Base-by-base conservation (phyloP, 768 basidiomycete species). In the Xanthoconium purpureum region DNA sequence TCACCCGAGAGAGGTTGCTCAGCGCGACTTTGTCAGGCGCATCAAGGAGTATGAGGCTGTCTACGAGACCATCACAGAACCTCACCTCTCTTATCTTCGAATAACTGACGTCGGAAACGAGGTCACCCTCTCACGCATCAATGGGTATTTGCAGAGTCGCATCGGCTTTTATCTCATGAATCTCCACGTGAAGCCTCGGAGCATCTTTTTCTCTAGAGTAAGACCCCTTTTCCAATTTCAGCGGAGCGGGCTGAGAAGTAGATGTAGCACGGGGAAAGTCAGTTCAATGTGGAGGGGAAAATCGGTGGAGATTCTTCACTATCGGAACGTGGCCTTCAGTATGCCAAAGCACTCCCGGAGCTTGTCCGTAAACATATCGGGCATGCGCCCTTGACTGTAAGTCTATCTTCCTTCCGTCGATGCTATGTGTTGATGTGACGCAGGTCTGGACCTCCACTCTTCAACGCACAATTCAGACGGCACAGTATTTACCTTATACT, bases 401-500 rank as follows among this genome's bases (percentile, higher is more conserved):
- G 80, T 28, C 28, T 15, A 40, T 40, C 18, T 73, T 12, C 20
- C 36, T 52, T 52, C 30, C 15, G 37, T 47, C 15, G 29, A 32
- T 28, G 13, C 24, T 44, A 43, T 15, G 3, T 48, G 6, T 6
- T 48, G 17, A 55, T 43, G 35, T 52, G 7, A 50, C n/a, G 20
- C 59, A 95, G 92, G 91, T 98, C 30, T 99, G 97, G 97, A 99
- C 97, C 4, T 98, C 96, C n/a, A 99, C 97, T 1, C 78, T 99
- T 49, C 81, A 86, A 58, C 82, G 95, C 28, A 99, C 96, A 17
- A 90, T 92, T 17, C 93, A 98, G 68, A 99, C 96, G 0, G 95
- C 84, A 4, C 81, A 86, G 38, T 63, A 81, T 59, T 78, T 99
- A 17, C 85, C 89, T 1, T 98, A 93, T 67, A 79, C 87, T 45